Evolutionary conservation across 345 rosid species (phyloP), one percentile per base, ranked within the genome.

Genomic region (Ceriops tagal): DNA sequence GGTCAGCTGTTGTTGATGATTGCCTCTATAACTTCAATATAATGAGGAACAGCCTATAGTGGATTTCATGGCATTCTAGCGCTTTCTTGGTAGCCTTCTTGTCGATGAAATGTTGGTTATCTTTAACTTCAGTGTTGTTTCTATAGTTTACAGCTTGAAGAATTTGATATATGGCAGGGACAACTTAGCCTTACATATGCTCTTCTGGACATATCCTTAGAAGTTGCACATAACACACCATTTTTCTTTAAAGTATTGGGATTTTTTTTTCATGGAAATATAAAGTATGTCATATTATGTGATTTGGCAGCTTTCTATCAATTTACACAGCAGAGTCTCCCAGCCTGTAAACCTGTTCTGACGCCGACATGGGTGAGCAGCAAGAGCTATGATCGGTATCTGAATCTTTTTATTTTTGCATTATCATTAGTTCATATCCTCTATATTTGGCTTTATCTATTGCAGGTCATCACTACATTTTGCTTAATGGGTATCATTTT

Each of bases 341-440:
- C 95, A 35, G 95, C 95, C 77, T 91, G 97, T 85, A 91, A 91
- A 75, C 97, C 97, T 67, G 92, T 87, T 22, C 80, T 91, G 58
- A 87, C 91, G 24, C 92, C 97, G 75, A 51, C 76, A 65, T 87
- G 83, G 89, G 97, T 91, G 66, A 78, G 86, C 78, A 76, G 65
- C 58, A 46, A 58, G 15, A 46, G 28, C n/a, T 52, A 28, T n/a
- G 26, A 51, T 28, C 49, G 21, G 7, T 49, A 52, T 67, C 13
- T 69, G 18, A 35, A 28, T 30, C 16, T 67, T 46, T 6, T 34
- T 59, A 26, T 5, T 16, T 28, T 21, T 53, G 49, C 46, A 20
- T 67, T 71, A 53, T 51, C 60, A 24, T 47, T 39, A 59, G 15
- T 34, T 66, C 37, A 53, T 53, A 10, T 58, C 47, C 58, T 73